A percentile compares a stretch with the other conserved stretches of the same genome.
These are phyloP conservation scores for Aspergillus nanangensis DNA, from an alignment of 495 filamentous ascomycete genomes.

Conservation along the genomic window DNA sequence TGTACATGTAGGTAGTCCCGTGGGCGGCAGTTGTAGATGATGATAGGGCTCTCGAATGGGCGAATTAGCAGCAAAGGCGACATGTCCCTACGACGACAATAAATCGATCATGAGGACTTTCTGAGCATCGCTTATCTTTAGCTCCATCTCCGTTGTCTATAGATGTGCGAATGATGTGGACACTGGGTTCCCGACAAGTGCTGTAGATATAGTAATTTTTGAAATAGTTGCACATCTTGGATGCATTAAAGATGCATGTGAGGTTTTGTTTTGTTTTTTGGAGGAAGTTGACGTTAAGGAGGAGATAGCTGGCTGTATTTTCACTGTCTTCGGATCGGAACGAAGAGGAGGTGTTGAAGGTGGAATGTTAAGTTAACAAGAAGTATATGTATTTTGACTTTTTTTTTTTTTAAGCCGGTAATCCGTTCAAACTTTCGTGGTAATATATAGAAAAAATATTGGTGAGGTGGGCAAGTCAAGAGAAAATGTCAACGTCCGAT, in stretches of 20 bases:
- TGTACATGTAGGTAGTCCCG: too few relatives aligned
- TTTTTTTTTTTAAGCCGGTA: too few relatives aligned
- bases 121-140: constrained; percentile 54
- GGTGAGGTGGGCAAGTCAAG: too few relatives aligned
- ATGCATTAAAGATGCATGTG: constrained; percentile 5
- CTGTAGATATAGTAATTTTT: constrained; percentile 77
- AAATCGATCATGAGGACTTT: constrained; percentile 70
- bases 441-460: too few relatives aligned
- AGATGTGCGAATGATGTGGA: constrained; percentile 64
- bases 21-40: too few relatives aligned
- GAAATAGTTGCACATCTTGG: constrained; percentile 71
- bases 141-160: constrained; percentile 48
- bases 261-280: background rate
- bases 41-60: too few relatives aligned
- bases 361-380: background rate
- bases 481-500: too few relatives aligned
- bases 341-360: background rate
- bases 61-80: constrained; percentile 43
- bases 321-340: too few relatives aligned
- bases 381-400: too few relatives aligned
- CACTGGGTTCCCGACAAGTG: constrained; percentile 58
- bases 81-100: constrained; percentile 67
- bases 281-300: too few relatives aligned
- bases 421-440: too few relatives aligned
- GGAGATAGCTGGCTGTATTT: too few relatives aligned